Base-by-base conservation (phyloP, 192 early-diverging fungal species). In the Dispira parvispora region DNA sequence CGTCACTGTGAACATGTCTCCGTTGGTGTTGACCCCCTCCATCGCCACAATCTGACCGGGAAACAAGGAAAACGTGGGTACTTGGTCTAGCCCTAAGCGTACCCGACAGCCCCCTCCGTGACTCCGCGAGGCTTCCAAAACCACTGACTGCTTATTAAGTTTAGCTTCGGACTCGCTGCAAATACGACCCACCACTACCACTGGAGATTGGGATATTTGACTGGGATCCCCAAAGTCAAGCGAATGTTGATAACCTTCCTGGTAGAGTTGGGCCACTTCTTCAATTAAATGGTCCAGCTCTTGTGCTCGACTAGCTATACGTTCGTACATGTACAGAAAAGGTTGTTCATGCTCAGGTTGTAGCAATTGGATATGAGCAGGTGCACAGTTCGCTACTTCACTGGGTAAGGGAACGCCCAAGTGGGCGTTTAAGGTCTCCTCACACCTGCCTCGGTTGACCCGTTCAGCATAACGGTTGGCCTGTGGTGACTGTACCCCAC, bases 11-110 rank as follows among this genome's bases (percentile, higher is more conserved):
- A 84, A 83, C 62, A 73, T 64, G 0, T 78, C 64, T 28, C 82
- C 80, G 47, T 74, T 77, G 42, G 74, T 71, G 56, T 82, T 84
- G 47, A 75, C 75, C 3, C 86, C 92, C 49, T 82, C 73, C 6
- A 91, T 63, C 2, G 80, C 90, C 25, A 92, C 75, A 50, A 93
- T 73, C 63, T 94, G 93, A 26, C 96, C 96, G 2, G 92, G 93
- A 64, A 96, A 96, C 26, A 98, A 75, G 43, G 80, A 68, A 66
- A 80, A 87, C n/a, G 75, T 71, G 11, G 80, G 52, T 21, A 85
- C 46, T 27, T 76, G 63, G 11, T 67, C 70, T 10, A 92, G 65
- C 56, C 85, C 77, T 52, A 98, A 67, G 26, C 73, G 73, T 0
- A 89, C 75, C 27, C 91, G 80, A 4, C 69, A 64, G 0, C 90